A percentile compares a stretch with the other conserved stretches of the same genome.
Conservation (phyloP, 352 stramenopile genomes). For the Phytophthora sp. region DNA sequence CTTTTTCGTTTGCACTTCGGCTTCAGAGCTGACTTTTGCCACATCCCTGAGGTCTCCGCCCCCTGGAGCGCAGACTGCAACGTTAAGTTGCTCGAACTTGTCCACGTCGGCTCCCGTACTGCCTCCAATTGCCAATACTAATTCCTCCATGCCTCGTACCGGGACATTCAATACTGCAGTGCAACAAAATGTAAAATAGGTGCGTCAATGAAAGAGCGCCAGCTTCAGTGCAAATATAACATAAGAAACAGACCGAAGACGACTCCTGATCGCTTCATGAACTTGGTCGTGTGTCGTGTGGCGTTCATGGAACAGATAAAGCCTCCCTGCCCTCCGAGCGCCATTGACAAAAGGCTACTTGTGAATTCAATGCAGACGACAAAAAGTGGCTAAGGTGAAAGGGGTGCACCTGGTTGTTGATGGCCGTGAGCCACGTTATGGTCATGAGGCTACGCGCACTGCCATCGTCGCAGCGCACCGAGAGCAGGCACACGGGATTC, state of each 20-base stretch:
- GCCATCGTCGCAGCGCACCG: conserved; percentile 37
- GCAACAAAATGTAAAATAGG: background rate
- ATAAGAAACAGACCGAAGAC: conserved; percentile 57
- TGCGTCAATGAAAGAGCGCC: conserved; percentile 3
- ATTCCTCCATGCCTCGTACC: conserved; percentile 70
- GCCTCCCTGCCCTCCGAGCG: conserved; percentile 45
- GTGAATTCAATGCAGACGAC: conserved; percentile 6
- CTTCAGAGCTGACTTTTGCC: background rate
- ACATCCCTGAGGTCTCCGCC: conserved; percentile 12
- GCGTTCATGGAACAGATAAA: conserved; percentile 88
- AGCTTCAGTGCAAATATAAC: conserved; percentile 14
- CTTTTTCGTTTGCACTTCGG: conserved; percentile 34
- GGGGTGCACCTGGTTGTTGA: conserved; percentile 78
- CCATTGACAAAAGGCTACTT: conserved; percentile 5
- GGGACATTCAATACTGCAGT: conserved; percentile 79
- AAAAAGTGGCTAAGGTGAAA: conserved; percentile 4
- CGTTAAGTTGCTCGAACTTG: conserved; percentile 64
- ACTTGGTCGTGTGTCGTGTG: conserved; percentile 64
- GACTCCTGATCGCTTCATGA: conserved; percentile 53
- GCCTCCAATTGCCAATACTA: conserved; percentile 78
- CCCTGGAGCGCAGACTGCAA: conserved; percentile 57
- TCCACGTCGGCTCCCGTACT: conserved; percentile 58
- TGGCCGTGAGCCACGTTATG: conserved; percentile 87
- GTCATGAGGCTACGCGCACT: conserved; percentile 69
- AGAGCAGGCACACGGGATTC: conserved; percentile 84